A percentile compares a stretch with the other conserved stretches of the same genome.
phyloP scores from a whole-genome alignment of 306 rosid species.

The Corylus americana region DNA sequence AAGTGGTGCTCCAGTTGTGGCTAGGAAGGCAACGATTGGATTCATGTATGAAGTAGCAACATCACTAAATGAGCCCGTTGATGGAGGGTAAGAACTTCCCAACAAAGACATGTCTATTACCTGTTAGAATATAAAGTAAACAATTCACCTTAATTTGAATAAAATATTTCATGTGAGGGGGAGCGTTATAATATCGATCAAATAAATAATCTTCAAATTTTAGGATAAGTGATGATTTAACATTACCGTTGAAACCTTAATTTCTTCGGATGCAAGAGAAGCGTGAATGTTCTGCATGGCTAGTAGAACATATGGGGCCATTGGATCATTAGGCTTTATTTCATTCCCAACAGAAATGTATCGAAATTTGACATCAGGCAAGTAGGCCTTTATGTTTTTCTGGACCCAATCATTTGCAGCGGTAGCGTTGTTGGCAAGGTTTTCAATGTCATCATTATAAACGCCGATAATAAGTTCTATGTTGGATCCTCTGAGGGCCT shows the following conservation, averaged over 20 bases:
- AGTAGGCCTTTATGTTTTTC: slow-evolving; percentile 7
- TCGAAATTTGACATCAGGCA: slow-evolving; percentile 31
- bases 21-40: slow-evolving; percentile 45
- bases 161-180: too few relatives aligned
- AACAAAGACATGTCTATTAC: slow-evolving; percentile 41
- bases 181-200: too few relatives aligned
- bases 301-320: slow-evolving; percentile 26
- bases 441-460: slow-evolving; percentile 17
- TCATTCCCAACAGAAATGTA: slow-evolving; percentile 58
- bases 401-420: slow-evolving; percentile 21
- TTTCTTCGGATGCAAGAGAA: slow-evolving; percentile 36
- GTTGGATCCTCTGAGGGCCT: slow-evolving; percentile 56
- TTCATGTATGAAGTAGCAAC: slow-evolving; percentile 24
- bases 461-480: slow-evolving; percentile 47
- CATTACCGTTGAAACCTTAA: slow-evolving; percentile 49
- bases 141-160: too few relatives aligned
- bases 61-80: slow-evolving; percentile 27
- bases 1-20: slow-evolving; percentile 49
- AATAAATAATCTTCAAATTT: too few relatives aligned
- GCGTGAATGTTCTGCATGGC: slow-evolving; percentile 40
- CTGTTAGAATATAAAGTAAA: too few relatives aligned
- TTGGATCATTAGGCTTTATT: slow-evolving; percentile 14
- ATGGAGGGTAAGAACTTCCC: slow-evolving; percentile 48
- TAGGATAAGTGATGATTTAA: too few relatives aligned
- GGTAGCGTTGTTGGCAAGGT: slow-evolving; percentile 22